Percentiles rank a stretch among this genome's conserved stretches.
These are phyloP conservation scores for Diaporthe citri DNA, from an alignment of 2,329 filamentous ascomycete species.

Conservation along the genomic window DNA sequence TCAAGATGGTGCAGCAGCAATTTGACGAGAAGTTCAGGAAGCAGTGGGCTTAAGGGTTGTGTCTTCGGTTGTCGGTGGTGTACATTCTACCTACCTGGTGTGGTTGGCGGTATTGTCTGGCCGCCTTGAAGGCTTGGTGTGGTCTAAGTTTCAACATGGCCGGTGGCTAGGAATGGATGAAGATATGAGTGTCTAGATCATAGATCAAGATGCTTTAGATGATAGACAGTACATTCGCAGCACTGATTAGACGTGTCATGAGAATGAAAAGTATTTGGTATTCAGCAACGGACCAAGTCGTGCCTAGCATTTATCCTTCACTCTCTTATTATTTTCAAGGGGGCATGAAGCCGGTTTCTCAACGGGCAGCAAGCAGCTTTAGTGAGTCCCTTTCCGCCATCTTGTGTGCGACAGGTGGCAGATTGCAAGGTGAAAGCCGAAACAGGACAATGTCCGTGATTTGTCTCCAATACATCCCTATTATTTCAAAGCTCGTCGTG, in stretches of 20 bases:
- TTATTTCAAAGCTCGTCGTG: neutral
- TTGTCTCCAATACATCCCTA: neutral
- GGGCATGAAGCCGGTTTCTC: neutral
- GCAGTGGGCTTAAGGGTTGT: slow-evolving; percentile 66
- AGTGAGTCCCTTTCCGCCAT: neutral
- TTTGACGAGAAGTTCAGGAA: slow-evolving; percentile 75
- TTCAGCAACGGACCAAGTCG: neutral
- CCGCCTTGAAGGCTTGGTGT: neutral
- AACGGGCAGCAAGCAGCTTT: neutral
- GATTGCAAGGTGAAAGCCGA: neutral
- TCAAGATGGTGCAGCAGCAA: slow-evolving; percentile 67
- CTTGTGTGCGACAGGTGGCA: too few relatives aligned
- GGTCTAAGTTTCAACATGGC: neutral
- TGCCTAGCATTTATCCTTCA: neutral
- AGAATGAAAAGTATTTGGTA: neutral
- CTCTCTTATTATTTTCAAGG: neutral
- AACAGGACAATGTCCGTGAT: neutral
- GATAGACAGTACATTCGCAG: neutral
- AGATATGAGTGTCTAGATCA: neutral
- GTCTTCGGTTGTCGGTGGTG: too few relatives aligned
- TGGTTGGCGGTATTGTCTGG: too few relatives aligned
- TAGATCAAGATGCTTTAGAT: slow-evolving; percentile 4
- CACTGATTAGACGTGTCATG: neutral
- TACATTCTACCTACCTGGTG: neutral
- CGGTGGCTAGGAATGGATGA: neutral